These are phyloP conservation scores for Chlorophyllum brunneum DNA, from an alignment of 768 basidiomycete genomes.

Conservation along the genomic window DNA sequence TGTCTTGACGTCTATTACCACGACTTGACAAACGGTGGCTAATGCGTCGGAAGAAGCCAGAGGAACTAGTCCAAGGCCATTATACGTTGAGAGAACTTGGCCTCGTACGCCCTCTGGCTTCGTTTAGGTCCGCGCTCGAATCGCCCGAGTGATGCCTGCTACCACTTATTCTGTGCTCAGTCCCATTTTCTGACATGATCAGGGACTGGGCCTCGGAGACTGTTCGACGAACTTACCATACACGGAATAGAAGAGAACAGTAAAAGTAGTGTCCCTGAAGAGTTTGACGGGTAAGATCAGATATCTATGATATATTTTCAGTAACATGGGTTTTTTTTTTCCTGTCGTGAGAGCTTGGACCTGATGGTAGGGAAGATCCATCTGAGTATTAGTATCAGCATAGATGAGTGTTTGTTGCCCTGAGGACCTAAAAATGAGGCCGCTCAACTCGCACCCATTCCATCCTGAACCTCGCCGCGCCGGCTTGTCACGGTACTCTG, in stretches of 20 bases:
- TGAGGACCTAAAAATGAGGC: too few species aligned
- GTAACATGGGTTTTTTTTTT: background rate
- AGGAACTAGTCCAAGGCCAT: background rate
- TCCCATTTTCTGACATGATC: background rate
- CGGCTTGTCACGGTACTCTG: too few species aligned
- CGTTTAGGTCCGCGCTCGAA: too few species aligned
- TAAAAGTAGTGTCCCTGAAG: background rate
- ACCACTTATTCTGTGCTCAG: background rate
- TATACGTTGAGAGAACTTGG: background rate
- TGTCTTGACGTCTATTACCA: background rate
- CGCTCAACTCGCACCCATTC: too few species aligned
- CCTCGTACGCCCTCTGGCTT: background rate
- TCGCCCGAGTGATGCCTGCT: too few species aligned
- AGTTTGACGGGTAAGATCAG: background rate
- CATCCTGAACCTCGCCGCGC: too few species aligned
- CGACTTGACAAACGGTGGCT: background rate
- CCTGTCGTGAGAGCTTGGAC: conserved; percentile 4
- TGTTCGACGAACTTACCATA: background rate
- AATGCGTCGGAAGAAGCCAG: background rate
- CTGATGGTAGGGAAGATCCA: background rate
- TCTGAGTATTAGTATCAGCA: too few species aligned
- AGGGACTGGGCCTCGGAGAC: conserved; percentile 7
- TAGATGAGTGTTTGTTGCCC: background rate
- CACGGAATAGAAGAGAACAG: background rate
- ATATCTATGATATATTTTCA: background rate